Conservation (phyloP, 2,329 filamentous ascomycete species). For the Onygenales sp. region DNA sequence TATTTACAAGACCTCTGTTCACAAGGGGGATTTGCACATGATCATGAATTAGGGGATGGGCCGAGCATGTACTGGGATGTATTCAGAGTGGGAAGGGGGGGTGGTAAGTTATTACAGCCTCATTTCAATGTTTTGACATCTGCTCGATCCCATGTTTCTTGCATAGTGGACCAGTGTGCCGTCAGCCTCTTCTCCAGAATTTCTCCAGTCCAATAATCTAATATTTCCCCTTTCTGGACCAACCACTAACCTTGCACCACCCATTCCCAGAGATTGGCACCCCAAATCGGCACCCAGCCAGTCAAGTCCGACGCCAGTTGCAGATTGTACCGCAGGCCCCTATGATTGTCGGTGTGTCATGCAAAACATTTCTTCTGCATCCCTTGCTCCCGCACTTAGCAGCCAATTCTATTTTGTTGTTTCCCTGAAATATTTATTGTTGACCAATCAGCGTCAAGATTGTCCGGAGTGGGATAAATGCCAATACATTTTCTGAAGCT, state of each 20-base stretch:
- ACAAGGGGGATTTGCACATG: not conserved
- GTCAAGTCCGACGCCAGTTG: not conserved
- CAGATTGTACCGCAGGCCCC: not conserved
- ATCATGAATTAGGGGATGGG: not conserved
- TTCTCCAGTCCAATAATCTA: not conserved
- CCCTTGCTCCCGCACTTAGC: not conserved
- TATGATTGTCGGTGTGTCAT: not conserved
- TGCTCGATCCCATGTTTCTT: not conserved
- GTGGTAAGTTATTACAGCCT: conserved; percentile 1
- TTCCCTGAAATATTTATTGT: not conserved
- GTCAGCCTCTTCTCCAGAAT: conserved; percentile 1
- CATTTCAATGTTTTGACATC: not conserved
- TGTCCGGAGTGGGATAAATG: not conserved
- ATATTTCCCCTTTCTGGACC: not conserved
- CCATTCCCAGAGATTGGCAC: not conserved
- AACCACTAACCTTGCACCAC: not conserved
- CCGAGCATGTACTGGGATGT: not conserved
- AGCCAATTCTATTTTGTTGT: conserved; percentile 1
- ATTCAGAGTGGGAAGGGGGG: not conserved
- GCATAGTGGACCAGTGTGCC: conserved; percentile 1
- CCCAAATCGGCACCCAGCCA: not conserved
- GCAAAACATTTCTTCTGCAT: conserved; percentile 3
- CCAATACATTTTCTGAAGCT: not conserved
- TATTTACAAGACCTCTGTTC: too few species aligned
- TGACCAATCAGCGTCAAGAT: not conserved